These are phyloP conservation scores for Coemansia sp. DNA, from an alignment of 192 early-diverging fungal species.

Conservation along the genomic window DNA sequence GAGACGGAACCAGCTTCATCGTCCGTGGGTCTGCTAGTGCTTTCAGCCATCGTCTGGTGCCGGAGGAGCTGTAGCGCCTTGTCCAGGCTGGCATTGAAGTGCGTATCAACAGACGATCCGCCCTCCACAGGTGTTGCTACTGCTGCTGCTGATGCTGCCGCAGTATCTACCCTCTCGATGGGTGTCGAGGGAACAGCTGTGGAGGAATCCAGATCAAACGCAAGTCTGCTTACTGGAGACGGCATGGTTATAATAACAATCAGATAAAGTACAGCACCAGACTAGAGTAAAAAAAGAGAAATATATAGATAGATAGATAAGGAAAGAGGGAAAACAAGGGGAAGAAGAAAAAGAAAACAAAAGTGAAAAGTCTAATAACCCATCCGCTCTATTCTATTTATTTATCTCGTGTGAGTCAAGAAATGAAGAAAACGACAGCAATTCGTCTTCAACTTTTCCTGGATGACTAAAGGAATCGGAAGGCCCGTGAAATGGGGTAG, in stretches of 20 bases:
- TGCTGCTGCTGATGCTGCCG: not conserved
- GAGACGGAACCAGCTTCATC: constrained; percentile 5
- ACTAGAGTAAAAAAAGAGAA: not conserved
- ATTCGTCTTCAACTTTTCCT: too few relatives aligned
- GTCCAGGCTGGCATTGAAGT: constrained; percentile 55
- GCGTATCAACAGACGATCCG: constrained; percentile 24
- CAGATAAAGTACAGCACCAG: constrained; percentile 9
- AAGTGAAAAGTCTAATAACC: not conserved
- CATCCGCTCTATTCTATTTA: too few relatives aligned
- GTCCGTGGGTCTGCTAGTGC: not conserved
- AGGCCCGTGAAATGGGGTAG: too few relatives aligned
- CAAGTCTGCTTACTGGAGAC: constrained; percentile 4
- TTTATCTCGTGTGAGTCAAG: too few relatives aligned
- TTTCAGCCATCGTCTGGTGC: constrained; percentile 17
- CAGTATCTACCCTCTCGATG: constrained; percentile 8
- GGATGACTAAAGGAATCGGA: too few relatives aligned
- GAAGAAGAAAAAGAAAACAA: not conserved
- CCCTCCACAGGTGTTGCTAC: constrained; percentile 10
- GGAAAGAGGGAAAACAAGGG: not conserved
- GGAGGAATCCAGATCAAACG: constrained; percentile 27
- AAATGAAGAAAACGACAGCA: too few relatives aligned
- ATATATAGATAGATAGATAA: constrained; percentile 4
- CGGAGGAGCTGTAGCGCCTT: constrained; percentile 39
- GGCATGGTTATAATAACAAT: constrained; percentile 8
- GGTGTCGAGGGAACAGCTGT: constrained; percentile 46